Conservation (phyloP, 2,329 filamentous ascomycete species). For the Emergomyces pasteurianus region DNA sequence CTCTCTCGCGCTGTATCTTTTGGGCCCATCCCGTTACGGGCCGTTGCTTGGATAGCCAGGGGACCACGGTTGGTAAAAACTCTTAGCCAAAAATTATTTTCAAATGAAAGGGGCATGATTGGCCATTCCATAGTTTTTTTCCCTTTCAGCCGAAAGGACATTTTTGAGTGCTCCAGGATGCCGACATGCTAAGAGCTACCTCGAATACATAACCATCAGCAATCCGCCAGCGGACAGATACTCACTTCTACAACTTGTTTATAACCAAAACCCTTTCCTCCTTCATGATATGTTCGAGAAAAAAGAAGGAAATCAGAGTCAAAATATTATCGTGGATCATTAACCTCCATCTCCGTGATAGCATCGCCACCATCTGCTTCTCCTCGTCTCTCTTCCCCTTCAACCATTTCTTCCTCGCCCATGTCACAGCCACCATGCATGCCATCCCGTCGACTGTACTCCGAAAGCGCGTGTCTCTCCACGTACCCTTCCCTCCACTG, state of each 20-base stretch:
- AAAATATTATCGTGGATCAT: neutral
- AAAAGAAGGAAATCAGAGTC: neutral
- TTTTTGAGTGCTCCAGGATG: too few relatives aligned
- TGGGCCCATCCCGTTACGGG: too few relatives aligned
- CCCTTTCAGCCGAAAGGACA: too few relatives aligned
- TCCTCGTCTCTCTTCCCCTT: neutral
- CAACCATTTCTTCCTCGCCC: neutral
- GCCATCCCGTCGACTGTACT: neutral
- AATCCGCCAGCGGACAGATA: neutral
- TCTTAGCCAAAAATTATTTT: too few relatives aligned
- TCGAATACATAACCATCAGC: neutral
- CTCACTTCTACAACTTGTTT: neutral
- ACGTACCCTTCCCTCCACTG: slow-evolving; percentile 6
- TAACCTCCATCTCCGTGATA: neutral
- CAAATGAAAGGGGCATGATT: too few relatives aligned
- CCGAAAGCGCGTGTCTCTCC: slow-evolving; percentile 1
- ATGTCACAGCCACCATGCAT: neutral
- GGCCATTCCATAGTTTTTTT: too few relatives aligned
- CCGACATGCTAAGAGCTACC: neutral
- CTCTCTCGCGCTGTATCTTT: too few relatives aligned
- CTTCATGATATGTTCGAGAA: neutral
- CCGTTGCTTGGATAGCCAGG: too few relatives aligned
- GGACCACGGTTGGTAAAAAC: too few relatives aligned
- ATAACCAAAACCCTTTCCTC: neutral
- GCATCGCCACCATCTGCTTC: neutral